Base-by-base conservation (phyloP, 2,329 filamentous ascomycete species). In the Diaporthe nobilis region DNA sequence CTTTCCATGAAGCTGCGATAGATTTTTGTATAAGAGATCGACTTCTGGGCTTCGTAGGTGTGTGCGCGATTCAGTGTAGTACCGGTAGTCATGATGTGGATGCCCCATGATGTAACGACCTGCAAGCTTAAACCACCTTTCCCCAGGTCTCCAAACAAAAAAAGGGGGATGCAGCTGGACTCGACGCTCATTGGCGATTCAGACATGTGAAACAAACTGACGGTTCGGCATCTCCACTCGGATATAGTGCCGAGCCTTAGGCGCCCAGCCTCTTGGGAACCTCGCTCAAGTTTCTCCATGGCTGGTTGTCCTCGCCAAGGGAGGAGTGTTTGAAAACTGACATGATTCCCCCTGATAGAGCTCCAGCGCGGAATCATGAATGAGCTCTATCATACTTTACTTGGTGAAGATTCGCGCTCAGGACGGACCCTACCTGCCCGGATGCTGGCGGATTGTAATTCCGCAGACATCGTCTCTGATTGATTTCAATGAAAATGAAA, bases 231-330 rank as follows among this genome's bases (percentile, higher is more conserved):
- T 15, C 49, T 70, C 65, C 65, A 53, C 65, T 68, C 65, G 22
- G 47, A 39, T 68, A 68, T 13, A 68, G 65, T 68, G 65, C 65
- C 65, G 65, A 70, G 65, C 47, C 65, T 70, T 34, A 15, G 17
- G 49, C 49, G 65, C 65, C 65, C 65, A 70, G 65, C 47, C 49
- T 55, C 49, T 42, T 10, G 65, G 49, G 49, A 20, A 5, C 4
- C 65, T 42, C 47, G n/a, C 22, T 42, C 15, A 17, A 31, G 49
- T 55, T 70, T 70, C 49, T 70, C 49, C 49, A 70, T 55, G 65
- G 65, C 65, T 55, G 47, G 49, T 55, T 53, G 47, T 70, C 22
- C 65, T 39, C 25, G 65, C 65, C 65, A 70, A 70, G 65, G 22
- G 34, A 42, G 65, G 47, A 55, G 4, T 70, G 65, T 70, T 70